phyloP scores from a whole-genome alignment of 257 asterid species.

The Parsonsia alboflavescens region DNA sequence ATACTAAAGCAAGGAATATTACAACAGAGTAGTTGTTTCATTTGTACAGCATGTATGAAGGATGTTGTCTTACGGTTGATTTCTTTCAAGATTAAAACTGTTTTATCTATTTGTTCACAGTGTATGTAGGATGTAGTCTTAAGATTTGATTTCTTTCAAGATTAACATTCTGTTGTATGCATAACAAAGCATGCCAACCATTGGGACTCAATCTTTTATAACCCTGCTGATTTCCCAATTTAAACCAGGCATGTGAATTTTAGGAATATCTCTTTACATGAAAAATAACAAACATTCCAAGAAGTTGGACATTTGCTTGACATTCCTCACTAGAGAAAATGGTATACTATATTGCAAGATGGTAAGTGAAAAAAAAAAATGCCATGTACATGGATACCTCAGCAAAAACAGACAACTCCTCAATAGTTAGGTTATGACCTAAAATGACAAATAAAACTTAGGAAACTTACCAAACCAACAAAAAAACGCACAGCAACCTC shows the following conservation, averaged over 20 bases:
- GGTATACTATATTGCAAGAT: not conserved
- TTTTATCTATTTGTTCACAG: no score
- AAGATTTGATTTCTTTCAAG: not conserved
- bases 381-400: not conserved
- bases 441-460: not conserved
- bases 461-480: constrained; percentile 82
- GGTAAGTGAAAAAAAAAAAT: not conserved
- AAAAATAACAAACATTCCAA: not conserved
- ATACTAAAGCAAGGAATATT: not conserved
- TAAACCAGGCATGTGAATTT: not conserved
- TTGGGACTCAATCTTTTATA: not conserved
- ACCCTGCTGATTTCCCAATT: not conserved
- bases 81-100: not conserved
- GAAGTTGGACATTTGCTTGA: not conserved
- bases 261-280: not conserved
- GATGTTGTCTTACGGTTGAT: not conserved
- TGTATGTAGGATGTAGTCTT: not conserved
- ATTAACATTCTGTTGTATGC: not conserved
- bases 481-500: constrained; percentile 91
- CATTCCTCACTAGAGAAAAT: not conserved
- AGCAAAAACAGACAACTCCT: not conserved
- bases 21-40: not conserved
- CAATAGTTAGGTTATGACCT: no score
- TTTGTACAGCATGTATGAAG: no score
- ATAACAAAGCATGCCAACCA: not conserved